Base-by-base conservation (phyloP, 768 basidiomycete species). In the Suillus clintonianus region DNA sequence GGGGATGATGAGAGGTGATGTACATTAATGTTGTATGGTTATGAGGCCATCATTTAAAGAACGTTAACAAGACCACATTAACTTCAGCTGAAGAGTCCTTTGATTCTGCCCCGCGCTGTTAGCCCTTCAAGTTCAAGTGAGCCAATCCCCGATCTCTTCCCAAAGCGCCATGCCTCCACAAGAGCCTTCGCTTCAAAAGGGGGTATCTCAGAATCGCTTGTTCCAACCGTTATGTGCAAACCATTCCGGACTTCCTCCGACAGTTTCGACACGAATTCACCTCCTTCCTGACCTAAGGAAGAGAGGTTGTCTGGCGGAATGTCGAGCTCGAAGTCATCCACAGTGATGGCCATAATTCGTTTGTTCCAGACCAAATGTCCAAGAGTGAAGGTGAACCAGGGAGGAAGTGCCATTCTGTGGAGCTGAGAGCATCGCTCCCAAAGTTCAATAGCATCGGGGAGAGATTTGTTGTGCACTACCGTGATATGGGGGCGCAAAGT, bases 141-240 rank as follows among this genome's bases (percentile, higher is more conserved):
- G 24, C 71, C 69, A 13, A 78, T 65, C n/a, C 72, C 63, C 47
- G 54, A 57, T 69, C 72, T 55, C 51, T 72, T 63, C 6, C 81
- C 83, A 19, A 68, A 65, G 58, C 78, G 77, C 85, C 86, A 89
- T 1, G 62, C 72, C 65, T 85, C 77, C 9, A 95, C 89, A 55
- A 97, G 69, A 0, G 59, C 77, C 75, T 80, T 88, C 15, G 88
- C 93, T 77, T 96, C 94, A 24, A 91, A 84, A 4, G 93, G 81
- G 0, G 71, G 63, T 3, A 95, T 79, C 9, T 77, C 77, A 13
- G 73, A 72, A 47, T 81, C 71, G 55, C 72, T 69, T 17, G 93
- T 95, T 8, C 93, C 97, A 5, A 98, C 88, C 0, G 97, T 98
- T 61, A 98, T 85, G 72, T 99, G 97, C 69, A 96, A 75, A 62